phyloP scores from a whole-genome alignment of 352 stramenopile genomes.

The Pythium vanterpoolii region DNA sequence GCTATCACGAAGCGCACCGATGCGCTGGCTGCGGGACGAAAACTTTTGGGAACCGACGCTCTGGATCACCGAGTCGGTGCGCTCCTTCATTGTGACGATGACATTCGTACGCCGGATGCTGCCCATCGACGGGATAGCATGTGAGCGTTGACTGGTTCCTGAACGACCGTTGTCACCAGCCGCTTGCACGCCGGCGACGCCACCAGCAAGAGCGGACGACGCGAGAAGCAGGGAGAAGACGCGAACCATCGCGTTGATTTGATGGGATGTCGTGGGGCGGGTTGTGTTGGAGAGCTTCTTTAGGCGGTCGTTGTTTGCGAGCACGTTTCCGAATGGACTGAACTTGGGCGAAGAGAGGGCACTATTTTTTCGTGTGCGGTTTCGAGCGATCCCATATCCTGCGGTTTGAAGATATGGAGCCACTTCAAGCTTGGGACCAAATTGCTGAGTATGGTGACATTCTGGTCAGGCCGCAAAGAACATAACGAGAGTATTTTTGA shows the following conservation, averaged over 20 bases:
- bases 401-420: background rate
- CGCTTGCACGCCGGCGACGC: background rate
- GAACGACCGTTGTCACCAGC: conserved; percentile 9
- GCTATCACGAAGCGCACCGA: conserved; percentile 29
- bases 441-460: too few species aligned
- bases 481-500: too few species aligned
- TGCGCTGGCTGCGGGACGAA: conserved; percentile 25
- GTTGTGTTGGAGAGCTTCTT: background rate
- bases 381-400: conserved; percentile 2
- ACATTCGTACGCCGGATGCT: conserved; percentile 34
- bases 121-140: conserved; percentile 16
- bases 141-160: conserved; percentile 13
- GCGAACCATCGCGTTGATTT: conserved; percentile 17
- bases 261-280: background rate
- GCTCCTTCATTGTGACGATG: conserved; percentile 48
- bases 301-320: background rate
- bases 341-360: background rate
- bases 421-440: background rate
- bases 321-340: conserved; percentile 13
- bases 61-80: conserved; percentile 27
- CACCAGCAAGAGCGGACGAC: background rate
- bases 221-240: conserved; percentile 6
- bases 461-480: too few species aligned
- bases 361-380: background rate
- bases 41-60: conserved; percentile 37